These are phyloP conservation scores for Dryadomyces quercus-mongolicae DNA, from an alignment of 2,329 filamentous ascomycete genomes.

Conservation along the genomic window DNA sequence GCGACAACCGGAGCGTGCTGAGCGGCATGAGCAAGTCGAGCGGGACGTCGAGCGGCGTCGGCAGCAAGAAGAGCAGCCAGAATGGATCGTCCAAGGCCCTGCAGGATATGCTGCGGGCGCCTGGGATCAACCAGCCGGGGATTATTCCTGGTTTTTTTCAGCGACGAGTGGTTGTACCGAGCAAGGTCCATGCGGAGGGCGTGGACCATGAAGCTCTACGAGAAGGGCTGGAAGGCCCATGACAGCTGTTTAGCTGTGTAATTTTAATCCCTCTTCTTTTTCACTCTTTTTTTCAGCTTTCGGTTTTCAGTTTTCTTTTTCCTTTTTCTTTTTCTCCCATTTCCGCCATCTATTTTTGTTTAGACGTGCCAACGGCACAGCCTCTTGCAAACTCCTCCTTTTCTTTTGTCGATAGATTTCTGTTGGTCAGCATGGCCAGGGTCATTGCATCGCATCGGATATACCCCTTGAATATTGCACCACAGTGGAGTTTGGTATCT, in stretches of 20 bases:
- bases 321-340: not conserved
- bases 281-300: not conserved
- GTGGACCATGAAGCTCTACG: conserved; percentile 49
- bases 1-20: not conserved
- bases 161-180: conserved; percentile 39
- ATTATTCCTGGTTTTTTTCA: conserved; percentile 59
- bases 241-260: too few relatives aligned
- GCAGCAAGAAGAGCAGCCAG: conserved; percentile 8
- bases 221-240: conserved; percentile 39
- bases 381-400: not conserved
- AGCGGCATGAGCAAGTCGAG: not conserved
- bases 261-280: not conserved
- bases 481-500: not conserved
- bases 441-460: not conserved
- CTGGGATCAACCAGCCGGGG: conserved; percentile 71
- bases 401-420: not conserved
- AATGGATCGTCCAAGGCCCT: conserved; percentile 10
- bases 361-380: too few relatives aligned
- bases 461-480: not conserved
- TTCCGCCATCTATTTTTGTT: too few relatives aligned
- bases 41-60: not conserved
- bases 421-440: not conserved
- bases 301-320: not conserved
- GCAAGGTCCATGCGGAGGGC: conserved; percentile 42
- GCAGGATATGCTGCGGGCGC: conserved; percentile 33